These are phyloP conservation scores for Pseudoneurospora amorphoporcata DNA, from an alignment of 495 filamentous ascomycete species.

Conservation along the genomic window DNA sequence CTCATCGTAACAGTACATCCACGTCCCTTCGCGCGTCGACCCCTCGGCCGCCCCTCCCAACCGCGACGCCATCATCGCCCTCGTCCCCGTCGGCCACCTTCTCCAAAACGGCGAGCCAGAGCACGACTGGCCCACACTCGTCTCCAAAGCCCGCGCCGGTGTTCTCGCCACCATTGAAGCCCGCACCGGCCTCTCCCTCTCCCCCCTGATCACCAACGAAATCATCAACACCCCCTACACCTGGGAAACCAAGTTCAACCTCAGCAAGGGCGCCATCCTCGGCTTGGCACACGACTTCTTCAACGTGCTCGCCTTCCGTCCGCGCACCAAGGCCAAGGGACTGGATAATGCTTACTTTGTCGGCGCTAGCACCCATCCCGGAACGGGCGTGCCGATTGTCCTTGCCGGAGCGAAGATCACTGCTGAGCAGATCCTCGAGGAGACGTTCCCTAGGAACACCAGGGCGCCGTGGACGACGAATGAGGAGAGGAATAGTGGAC, in stretches of 20 bases:
- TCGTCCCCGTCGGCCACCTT: conserved; percentile 59
- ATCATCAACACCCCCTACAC: conserved; percentile 47
- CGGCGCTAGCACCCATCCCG: conserved; percentile 60
- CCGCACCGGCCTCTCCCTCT: conserved; percentile 40
- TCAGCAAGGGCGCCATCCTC: conserved; percentile 59
- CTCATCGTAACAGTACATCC: conserved; percentile 40
- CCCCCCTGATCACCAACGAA: conserved; percentile 43
- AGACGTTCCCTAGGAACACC: conserved; percentile 33
- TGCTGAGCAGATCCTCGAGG: conserved; percentile 43
- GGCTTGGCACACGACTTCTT: conserved; percentile 59
- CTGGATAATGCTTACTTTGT: conserved; percentile 52
- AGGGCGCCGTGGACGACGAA: neutral
- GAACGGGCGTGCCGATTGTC: conserved; percentile 60
- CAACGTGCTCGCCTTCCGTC: conserved; percentile 58
- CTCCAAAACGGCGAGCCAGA: conserved; percentile 23
- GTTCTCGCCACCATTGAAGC: conserved; percentile 45
- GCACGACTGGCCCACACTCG: conserved; percentile 48
- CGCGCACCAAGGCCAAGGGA: conserved; percentile 40
- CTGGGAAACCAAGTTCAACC: conserved; percentile 56
- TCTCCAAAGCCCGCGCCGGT: conserved; percentile 38
- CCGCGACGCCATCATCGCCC: conserved; percentile 50
- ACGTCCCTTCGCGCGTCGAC: conserved; percentile 58
- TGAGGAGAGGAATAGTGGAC: neutral
- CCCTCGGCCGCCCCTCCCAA: conserved; percentile 51
- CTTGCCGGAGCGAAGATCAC: conserved; percentile 55